A percentile compares a stretch with the other conserved stretches of the same genome.
phyloP scores from a whole-genome alignment of 176 grass and related monocot species.

The Triticum dicoccoides region DNA sequence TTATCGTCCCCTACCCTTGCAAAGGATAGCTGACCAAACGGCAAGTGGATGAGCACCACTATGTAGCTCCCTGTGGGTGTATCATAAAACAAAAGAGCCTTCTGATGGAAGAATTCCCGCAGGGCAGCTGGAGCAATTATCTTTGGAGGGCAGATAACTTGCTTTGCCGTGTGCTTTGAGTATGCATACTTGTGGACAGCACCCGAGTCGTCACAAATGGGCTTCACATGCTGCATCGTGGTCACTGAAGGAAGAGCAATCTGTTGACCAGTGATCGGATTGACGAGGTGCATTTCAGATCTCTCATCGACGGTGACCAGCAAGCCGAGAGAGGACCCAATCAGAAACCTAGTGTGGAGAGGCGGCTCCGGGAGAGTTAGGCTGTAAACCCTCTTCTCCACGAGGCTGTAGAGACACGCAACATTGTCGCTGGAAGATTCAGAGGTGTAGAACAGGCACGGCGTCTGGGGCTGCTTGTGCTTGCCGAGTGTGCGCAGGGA shows the following conservation, averaged over 20 bases:
- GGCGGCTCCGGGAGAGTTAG: background rate
- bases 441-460: no score
- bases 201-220: background rate
- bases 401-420: background rate
- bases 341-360: background rate
- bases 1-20: background rate
- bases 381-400: background rate
- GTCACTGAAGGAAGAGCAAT: background rate
- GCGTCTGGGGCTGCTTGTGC: no score
- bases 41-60: background rate
- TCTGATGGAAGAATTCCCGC: background rate
- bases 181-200: background rate
- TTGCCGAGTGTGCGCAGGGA: no score
- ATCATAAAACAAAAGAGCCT: background rate
- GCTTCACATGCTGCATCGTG: background rate
- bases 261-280: background rate
- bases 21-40: background rate
- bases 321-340: background rate
- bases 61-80: background rate
- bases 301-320: background rate
- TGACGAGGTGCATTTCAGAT: background rate
- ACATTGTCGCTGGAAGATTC: background rate
- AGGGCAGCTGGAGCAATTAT: background rate
- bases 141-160: background rate
- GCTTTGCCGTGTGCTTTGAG: background rate